Evolutionary conservation across 2,329 filamentous ascomycete species (phyloP).

Genomic region (Pseudogymnoascus sp.): DNA sequence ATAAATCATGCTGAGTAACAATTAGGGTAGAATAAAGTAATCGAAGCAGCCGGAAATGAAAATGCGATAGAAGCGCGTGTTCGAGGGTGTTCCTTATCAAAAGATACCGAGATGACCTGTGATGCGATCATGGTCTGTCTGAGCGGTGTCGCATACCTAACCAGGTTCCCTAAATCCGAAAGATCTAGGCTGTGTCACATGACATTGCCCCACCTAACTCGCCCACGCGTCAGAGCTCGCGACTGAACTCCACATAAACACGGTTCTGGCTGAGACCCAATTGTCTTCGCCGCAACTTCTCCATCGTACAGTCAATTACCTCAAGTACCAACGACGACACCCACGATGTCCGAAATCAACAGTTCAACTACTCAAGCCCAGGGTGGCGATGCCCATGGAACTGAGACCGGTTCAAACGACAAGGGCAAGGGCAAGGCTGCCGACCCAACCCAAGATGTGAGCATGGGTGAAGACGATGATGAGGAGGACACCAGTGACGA

Average conservation of each 20-base stretch:
- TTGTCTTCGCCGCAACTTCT: not conserved
- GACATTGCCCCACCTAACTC: not conserved
- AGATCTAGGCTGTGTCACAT: slow-evolving; percentile 3
- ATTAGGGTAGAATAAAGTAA: not conserved
- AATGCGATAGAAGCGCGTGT: not conserved
- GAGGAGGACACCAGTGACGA: slow-evolving; percentile 62
- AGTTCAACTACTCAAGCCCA: slow-evolving; percentile 29
- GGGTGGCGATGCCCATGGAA: slow-evolving; percentile 28
- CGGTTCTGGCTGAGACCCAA: slow-evolving; percentile 8
- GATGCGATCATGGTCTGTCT: slow-evolving; percentile 5
- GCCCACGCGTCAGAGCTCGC: not conserved
- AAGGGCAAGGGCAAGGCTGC: slow-evolving; percentile 87
- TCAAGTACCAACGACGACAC: slow-evolving; percentile 1
- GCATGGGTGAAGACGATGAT: slow-evolving; percentile 58
- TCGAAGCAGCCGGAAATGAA: not conserved
- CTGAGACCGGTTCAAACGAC: slow-evolving; percentile 41
- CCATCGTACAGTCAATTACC: not conserved
- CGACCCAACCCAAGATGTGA: slow-evolving; percentile 46
- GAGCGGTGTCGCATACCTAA: slow-evolving; percentile 1
- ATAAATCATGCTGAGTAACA: not conserved
- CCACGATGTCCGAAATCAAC: slow-evolving; percentile 38
- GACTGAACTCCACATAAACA: slow-evolving; percentile 8
- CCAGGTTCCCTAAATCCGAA: not conserved
- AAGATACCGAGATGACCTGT: not conserved
- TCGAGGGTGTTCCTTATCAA: slow-evolving; percentile 4